Base-by-base conservation (phyloP, 768 basidiomycete genomes). In the Lentinula guzmanii region DNA sequence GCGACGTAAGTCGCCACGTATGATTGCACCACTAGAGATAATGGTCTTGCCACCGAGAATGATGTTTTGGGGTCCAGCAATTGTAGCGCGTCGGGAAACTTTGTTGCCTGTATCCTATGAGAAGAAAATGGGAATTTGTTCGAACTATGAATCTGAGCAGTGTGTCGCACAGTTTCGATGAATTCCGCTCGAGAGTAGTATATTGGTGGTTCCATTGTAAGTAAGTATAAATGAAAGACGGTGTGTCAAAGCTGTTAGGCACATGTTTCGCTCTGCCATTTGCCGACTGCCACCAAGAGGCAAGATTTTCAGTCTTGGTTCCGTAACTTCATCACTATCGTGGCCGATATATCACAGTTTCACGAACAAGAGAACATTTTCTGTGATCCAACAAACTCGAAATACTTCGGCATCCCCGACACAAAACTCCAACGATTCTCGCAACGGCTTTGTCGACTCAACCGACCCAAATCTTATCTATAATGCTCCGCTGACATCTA, bases 11-110 rank as follows among this genome's bases (percentile, higher is more conserved):
- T 99, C 97, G 2, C 97, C 97, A 52, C 97, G 88, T 54, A 99
- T 89, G 59, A 98, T 93, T 8, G 92, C 91, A 18, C 86, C 84
- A 62, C 84, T 89, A 1, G 94, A 90, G 62, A 99, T 95, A 72
- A 98, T 93, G 2, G 94, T 95, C 77, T 98, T 97, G 51, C 96
- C 97, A 43, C 93, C 94, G 13, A 99, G 86, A 64, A 98, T 93
- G 71, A 98, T 99, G 72, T 97, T 98, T 73, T 95, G 90, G 10
- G 94, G 91, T 1, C 96, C 96, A 60, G 89, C 86, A 68, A 98
- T 97, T 31, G 87, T 89, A 16, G 94, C 93, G 63, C 91, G 86
- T 61, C 93, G 85, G 43, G 93, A 95, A 48, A 98, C 95, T 74
- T 96, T 96, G 79, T 98, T 96, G 50, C 93, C 93, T 64, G 93